Base-by-base conservation (phyloP, 768 basidiomycete genomes). In the Panaeolus papilionaceus region DNA sequence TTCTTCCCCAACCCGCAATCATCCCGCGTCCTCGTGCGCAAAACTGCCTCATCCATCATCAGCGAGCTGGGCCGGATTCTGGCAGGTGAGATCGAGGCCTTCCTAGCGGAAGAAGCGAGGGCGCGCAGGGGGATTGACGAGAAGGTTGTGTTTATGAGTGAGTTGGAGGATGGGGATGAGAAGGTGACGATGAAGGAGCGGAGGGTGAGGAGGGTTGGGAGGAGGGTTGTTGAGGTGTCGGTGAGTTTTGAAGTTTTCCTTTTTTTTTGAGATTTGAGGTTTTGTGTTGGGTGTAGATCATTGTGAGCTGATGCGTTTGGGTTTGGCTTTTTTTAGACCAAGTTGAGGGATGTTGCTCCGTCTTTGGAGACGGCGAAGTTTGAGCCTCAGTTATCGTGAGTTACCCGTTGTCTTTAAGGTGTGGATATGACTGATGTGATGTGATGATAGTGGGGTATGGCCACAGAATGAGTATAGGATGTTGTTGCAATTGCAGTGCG, bases 1-100 rank as follows among this genome's bases (percentile, higher is more conserved):
- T 70, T 84, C 62, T 83, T 84, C 72, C 83, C 83, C 4, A 78
- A 76, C n/a, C 81, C 80, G 7, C 79, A 77, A 10, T 84, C 83
- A 0, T 76, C 81, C 20, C 80, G 83, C 4, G 79, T 78, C 18
- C 74, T 84, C 14, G 82, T 84, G 11, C 79, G 83, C 45, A 75
- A 77, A 61, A 82, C 83, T 0, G 75, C 83, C 16, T 80, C 79
- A 2, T 82, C 81, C 10, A 75, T 77, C 2, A 70, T 79, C 18
- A 73, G 65, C 1, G 80, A 83, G 66, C 71, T 79, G 3, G 80
- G 81, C 0, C 70, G 77, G 58, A 76, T 84, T 20, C 77, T 83
- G 61, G 80, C 80, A 18, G 72, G 75, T 0, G 81, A 83, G 62
- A 74, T 84, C 6, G 83, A 84, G 72, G 81, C 81, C 3, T 79